Evolutionary conservation across 805 yeast genomes (phyloP).

Genomic region (Ogataea haglerorum): DNA sequence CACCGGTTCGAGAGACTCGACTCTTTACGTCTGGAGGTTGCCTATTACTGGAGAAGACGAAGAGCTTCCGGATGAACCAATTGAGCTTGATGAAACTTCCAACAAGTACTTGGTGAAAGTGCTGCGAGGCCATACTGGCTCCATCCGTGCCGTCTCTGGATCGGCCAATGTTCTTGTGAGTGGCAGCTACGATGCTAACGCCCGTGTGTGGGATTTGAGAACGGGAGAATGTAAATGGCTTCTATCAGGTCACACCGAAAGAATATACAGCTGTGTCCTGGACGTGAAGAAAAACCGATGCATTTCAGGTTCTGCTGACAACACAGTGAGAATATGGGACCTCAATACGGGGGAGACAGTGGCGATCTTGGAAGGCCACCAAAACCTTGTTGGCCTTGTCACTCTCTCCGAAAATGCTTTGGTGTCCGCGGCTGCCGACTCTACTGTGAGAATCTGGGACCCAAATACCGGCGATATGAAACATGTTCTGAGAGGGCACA

Average conservation of each 20-base stretch:
- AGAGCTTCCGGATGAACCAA: constrained; percentile 36
- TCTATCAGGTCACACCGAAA: constrained; percentile 78
- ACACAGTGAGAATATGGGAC: constrained; percentile 88
- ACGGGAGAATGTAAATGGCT: constrained; percentile 71
- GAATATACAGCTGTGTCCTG: constrained; percentile 84
- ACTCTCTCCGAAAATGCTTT: constrained; percentile 71
- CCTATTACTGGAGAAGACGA: constrained; percentile 47
- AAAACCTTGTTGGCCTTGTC: constrained; percentile 82
- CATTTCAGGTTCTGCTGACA: constrained; percentile 88
- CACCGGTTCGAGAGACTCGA: constrained; percentile 85
- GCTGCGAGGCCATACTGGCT: constrained; percentile 69
- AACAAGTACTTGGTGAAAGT: constrained; percentile 69
- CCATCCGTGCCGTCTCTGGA: constrained; percentile 87
- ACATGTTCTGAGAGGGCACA: constrained; percentile 74
- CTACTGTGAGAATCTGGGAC: constrained; percentile 90
- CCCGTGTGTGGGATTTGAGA: constrained; percentile 87
- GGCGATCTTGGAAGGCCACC: constrained; percentile 78
- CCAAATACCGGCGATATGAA: constrained; percentile 68
- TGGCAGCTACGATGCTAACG: constrained; percentile 87
- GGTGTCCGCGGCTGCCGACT: constrained; percentile 95
- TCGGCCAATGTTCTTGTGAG: constrained; percentile 78
- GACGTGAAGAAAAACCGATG: constrained; percentile 76
- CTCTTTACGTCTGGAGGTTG: constrained; percentile 71
- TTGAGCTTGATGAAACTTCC: constrained; percentile 36
- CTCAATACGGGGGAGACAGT: constrained; percentile 68